phyloP scores from a whole-genome alignment of 805 yeast species.

The Yarrowia bubula region DNA sequence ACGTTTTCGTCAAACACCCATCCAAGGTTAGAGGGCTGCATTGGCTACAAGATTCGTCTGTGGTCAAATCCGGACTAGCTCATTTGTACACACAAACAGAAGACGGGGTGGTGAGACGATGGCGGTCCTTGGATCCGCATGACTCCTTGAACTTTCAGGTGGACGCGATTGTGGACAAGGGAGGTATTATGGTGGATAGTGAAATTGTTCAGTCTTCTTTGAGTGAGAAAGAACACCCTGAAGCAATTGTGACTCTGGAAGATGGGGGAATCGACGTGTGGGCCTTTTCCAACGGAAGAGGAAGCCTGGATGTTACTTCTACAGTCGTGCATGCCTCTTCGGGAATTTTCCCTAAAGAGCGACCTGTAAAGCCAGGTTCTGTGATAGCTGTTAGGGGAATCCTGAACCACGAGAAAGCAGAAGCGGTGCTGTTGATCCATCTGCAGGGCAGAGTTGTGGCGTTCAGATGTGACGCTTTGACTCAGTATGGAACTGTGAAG shows the following conservation, averaged over 20 bases:
- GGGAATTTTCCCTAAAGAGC: conserved; percentile 2
- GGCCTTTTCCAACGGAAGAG: conserved; percentile 12
- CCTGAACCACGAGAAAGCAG: conserved; percentile 15
- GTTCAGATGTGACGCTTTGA: conserved; percentile 15
- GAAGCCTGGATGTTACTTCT: conserved; percentile 5
- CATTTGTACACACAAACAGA: conserved; percentile 16
- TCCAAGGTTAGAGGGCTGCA: not conserved
- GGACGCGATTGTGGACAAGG: not conserved
- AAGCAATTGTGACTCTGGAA: conserved; percentile 5
- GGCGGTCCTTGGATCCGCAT: conserved; percentile 10
- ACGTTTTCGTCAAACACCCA: conserved; percentile 9
- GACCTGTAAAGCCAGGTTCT: conserved; percentile 3
- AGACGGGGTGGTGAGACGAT: conserved; percentile 20
- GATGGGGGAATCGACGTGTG: conserved; percentile 6
- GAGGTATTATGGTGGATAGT: conserved; percentile 19
- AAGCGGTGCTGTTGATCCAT: conserved; percentile 8
- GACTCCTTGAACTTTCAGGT: conserved; percentile 24
- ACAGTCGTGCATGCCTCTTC: not conserved
- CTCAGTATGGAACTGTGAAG: not conserved
- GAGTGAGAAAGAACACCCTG: not conserved
- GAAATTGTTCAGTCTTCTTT: conserved; percentile 14
- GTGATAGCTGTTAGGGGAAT: conserved; percentile 1
- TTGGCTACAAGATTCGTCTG: conserved; percentile 18
- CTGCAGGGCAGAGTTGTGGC: conserved; percentile 13
- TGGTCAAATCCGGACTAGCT: not conserved